Percentiles rank a stretch among this genome's conserved stretches.
Conservation (phyloP, 2,329 filamentous ascomycete genomes). For the Aspergillus sp. region DNA sequence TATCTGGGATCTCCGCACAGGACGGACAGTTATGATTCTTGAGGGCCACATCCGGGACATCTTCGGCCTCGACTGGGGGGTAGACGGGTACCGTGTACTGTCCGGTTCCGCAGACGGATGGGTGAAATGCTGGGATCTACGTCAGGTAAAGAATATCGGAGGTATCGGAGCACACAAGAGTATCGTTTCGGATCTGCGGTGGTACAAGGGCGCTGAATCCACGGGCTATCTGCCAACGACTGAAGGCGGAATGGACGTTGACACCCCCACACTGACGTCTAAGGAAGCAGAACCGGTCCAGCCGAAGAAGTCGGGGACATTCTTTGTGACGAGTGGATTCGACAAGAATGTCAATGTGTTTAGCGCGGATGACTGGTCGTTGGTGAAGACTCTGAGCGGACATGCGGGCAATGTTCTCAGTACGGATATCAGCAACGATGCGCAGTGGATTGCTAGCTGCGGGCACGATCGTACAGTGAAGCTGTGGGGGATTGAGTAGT, state of each 20-base stretch:
- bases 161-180: slow-evolving; percentile 86
- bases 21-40: slow-evolving; percentile 89
- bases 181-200: slow-evolving; percentile 84
- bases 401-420: slow-evolving; percentile 90
- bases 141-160: slow-evolving; percentile 75
- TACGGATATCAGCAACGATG: slow-evolving; percentile 78
- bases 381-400: slow-evolving; percentile 79
- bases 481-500: slow-evolving; percentile 82
- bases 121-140: slow-evolving; percentile 96
- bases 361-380: slow-evolving; percentile 90
- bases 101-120: slow-evolving; percentile 90
- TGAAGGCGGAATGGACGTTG: slow-evolving; percentile 45
- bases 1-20: slow-evolving; percentile 90
- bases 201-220: slow-evolving; percentile 84
- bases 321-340: slow-evolving; percentile 85
- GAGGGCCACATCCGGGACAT: slow-evolving; percentile 92
- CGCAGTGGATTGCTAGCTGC: slow-evolving; percentile 87
- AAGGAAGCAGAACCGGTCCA: slow-evolving; percentile 35
- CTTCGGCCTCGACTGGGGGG: slow-evolving; percentile 84
- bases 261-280: slow-evolving; percentile 8
- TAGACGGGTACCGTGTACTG: slow-evolving; percentile 86
- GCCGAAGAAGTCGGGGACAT: slow-evolving; percentile 83
- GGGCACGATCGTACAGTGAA: slow-evolving; percentile 94
- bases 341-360: slow-evolving; percentile 95
- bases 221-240: slow-evolving; percentile 56